Base-by-base conservation (phyloP, 345 rosid species). In the Erucastrum elatum region DNA sequence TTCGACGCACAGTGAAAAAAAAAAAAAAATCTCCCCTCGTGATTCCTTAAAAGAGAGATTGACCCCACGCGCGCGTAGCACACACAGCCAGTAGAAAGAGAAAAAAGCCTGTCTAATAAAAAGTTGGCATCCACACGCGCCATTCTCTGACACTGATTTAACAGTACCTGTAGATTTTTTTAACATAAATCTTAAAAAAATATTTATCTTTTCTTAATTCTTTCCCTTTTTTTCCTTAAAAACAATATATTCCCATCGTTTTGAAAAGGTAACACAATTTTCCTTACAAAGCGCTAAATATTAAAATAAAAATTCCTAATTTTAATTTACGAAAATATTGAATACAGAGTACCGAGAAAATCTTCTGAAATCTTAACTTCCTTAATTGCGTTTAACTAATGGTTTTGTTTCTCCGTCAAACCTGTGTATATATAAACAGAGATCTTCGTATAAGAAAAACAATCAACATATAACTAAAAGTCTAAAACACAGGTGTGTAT, bases 131-230 rank as follows among this genome's bases (percentile, higher is more conserved):
- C 11, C 67, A 71, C 76, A 71, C 76, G 76, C 76, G 67, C 77
- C 61, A 77, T 78, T 30, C 64, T 72, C 77, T 79, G 73, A 79
- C 77, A 66, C 74, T 73, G 77, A 79, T 79, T 72, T 66, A 72
- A 79, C 82, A 79, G 82, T 67, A 78, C 64, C 1, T 68, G 62
- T 59, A 31, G 68, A 68, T 68, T 69, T 76, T 76, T 13, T 74
- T 13, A 0, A 49, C 74, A 76, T 76, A 55, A 76, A 3, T 31
- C 11, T 56, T 6, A 8, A 64, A 63, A 11, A 12, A 4, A 49
- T 12, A 12, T 1, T 55, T 56, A 53, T 26, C 2, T 12, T 21
- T 69, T 62, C 49, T 58, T 68, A 67, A 68, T 12, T 7, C 26
- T 31, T 13, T 44, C 12, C 67, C 27, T 30, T 34, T 27, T 65